Evolutionary conservation across 2,329 filamentous ascomycete species (phyloP).

Genomic region (Aspergillus sp.): DNA sequence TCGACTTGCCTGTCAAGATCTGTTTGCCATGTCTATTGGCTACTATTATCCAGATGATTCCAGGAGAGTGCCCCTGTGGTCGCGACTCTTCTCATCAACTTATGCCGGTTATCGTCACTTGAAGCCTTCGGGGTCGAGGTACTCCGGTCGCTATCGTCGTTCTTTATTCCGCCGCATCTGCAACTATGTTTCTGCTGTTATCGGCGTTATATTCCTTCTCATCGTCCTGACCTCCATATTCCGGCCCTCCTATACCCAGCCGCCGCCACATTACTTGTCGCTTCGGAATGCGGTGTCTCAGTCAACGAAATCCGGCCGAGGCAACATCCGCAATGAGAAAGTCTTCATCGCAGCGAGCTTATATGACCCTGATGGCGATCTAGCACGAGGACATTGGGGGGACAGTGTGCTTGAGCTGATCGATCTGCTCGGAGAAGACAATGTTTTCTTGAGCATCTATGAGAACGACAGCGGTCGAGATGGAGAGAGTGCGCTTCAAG

Average conservation of each 20-base stretch:
- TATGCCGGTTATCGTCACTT: slow-evolving; percentile 35
- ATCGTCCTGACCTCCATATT: slow-evolving; percentile 49
- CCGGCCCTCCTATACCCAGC: slow-evolving; percentile 58
- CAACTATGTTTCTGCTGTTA: slow-evolving; percentile 31
- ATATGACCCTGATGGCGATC: slow-evolving; percentile 62
- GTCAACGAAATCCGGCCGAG: slow-evolving; percentile 43
- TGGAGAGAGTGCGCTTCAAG: slow-evolving; percentile 56
- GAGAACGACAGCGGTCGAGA: slow-evolving; percentile 67
- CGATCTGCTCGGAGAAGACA: slow-evolving; percentile 65
- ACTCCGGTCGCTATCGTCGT: slow-evolving; percentile 31
- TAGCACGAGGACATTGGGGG: slow-evolving; percentile 67
- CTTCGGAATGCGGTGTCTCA: slow-evolving; percentile 34
- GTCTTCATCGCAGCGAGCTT: slow-evolving; percentile 74
- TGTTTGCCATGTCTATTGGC: slow-evolving; percentile 37
- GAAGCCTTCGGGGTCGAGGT: slow-evolving; percentile 27
- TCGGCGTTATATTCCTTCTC: slow-evolving; percentile 19
- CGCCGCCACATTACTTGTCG: slow-evolving; percentile 54
- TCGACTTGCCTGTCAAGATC: slow-evolving; percentile 16
- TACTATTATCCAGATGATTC: slow-evolving; percentile 45
- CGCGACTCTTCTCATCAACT: slow-evolving; percentile 30
- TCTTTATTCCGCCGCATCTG: slow-evolving; percentile 34
- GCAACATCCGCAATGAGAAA: slow-evolving; percentile 61
- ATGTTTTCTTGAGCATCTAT: slow-evolving; percentile 72
- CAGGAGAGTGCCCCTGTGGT: slow-evolving; percentile 39
- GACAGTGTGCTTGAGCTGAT: slow-evolving; percentile 62